Base-by-base conservation (phyloP, 164 flowering plant species). In the Liquidambar formosana region DNA sequence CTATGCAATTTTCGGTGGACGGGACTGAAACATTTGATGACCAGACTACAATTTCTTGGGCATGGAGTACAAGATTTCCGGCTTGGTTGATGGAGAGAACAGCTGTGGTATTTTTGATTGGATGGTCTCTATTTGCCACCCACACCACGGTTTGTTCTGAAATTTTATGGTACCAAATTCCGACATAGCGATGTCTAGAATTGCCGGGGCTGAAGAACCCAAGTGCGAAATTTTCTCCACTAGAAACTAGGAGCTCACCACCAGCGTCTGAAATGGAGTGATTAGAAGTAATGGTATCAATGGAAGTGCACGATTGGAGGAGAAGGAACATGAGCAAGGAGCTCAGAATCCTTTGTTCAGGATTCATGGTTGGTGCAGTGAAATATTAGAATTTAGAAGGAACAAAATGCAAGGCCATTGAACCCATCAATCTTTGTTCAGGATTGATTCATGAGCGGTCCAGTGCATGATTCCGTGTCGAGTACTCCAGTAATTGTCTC, bases 121-220 rank as follows among this genome's bases (percentile, higher is more conserved):
- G 93, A 12, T 41, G 8, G 25, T 79, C 78, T 67, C 87, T 72
- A 76, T 88, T 88, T 0, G 86, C 88, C 10, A 88, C 85, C 90
- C 93, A 88, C 11, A 84, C 80, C 16, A 78, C 59, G 0, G 79
- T 73, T 16, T 43, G 28, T 8, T 51, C 66, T 1, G 74, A 60
- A 22, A 73, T 57, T 72, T 70, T 73, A 63, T 33, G 2, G 6
- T 33, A 83, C 91, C 88, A 87, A 1, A 85, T 76, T 15, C 91
- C 91, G 4, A 85, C 0, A 60, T 82, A 85, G 4, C 82, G 73
- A 11, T 63, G 48, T 0, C 22, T 46, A 2, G 83, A 76, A 8
- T 57, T 71, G 0, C 75, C 80, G 22, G 79, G 78, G 27, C 65
- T 72, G 79, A 87, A 87, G 76, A 87, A 87, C 0, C 88, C 88